Conservation (phyloP, 805 yeast genomes). For the Ogataea paradorogensis region DNA sequence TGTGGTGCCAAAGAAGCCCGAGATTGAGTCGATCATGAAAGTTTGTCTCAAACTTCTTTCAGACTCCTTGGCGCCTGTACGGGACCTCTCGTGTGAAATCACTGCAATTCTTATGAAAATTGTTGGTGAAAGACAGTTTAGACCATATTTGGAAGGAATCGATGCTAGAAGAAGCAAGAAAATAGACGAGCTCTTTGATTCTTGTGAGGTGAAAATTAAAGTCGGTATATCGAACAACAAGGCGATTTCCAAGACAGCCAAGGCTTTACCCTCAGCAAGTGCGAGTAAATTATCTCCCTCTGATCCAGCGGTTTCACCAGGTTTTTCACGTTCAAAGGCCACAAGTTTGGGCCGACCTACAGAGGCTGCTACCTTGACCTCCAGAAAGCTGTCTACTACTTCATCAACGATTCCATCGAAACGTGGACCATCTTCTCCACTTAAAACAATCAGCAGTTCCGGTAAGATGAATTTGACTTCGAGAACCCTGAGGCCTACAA, state of each 20-base stretch:
- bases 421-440: slow-evolving; percentile 69
- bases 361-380: slow-evolving; percentile 10
- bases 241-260: neutral
- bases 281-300: neutral
- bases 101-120: slow-evolving; percentile 81
- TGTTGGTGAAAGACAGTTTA: slow-evolving; percentile 70
- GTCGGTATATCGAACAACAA: slow-evolving; percentile 1
- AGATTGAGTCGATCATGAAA: slow-evolving; percentile 56
- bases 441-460: slow-evolving; percentile 35
- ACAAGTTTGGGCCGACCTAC: slow-evolving; percentile 6
- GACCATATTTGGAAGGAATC: slow-evolving; percentile 57
- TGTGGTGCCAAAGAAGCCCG: slow-evolving; percentile 47
- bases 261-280: neutral
- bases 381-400: slow-evolving; percentile 16
- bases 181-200: slow-evolving; percentile 55
- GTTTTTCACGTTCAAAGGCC: neutral
- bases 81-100: slow-evolving; percentile 72
- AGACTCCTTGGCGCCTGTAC: slow-evolving; percentile 82
- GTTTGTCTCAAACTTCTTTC: slow-evolving; percentile 59
- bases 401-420: slow-evolving; percentile 51
- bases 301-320: neutral
- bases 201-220: slow-evolving; percentile 53
- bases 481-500: slow-evolving; percentile 24
- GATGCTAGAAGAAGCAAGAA: slow-evolving; percentile 69
- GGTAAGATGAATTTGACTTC: slow-evolving; percentile 29